Base-by-base conservation (phyloP, 2,329 filamentous ascomycete genomes). In the Aspergillus calidoustus region DNA sequence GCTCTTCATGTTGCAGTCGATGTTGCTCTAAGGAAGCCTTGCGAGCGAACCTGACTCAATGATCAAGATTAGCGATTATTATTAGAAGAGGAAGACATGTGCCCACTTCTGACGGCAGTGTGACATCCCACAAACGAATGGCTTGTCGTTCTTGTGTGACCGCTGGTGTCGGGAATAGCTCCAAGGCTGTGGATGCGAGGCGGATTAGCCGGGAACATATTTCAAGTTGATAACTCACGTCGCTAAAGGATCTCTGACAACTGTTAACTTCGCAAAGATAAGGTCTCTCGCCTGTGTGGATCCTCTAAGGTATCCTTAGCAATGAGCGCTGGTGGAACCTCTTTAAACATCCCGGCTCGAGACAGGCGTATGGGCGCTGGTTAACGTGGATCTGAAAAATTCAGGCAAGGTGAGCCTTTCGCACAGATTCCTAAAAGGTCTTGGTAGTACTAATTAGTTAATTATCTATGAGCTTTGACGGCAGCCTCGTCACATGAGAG, bases 301-400 rank as follows among this genome's bases (percentile, higher is more conserved):
- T 38, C 28, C 50, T 52, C n/a, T 52, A 17, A 38, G 41, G 31
- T 30, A 52, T 52, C 17, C 22, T 52, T 3, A 52, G 31, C n/a
- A 30, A 52, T 15, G 50, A 52, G 3, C 50, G 50, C 50, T 52
- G 50, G 13, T 52, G 50, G 28, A 52, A 52, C 30, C 50, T n/a
- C 28, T 38, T 52, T 7, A 30, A 19, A 9, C 50, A 52, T 19
- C 50, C 50, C 13, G 31, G 28, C 11, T 34, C 28, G 4, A 30
- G 3, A 30, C 50, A 52, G 1, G n/a, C 50, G 7, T 34, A 52
- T 17, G 50, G 50, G 7, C 50, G n/a, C 30, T 52, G n/a, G 15
- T 52, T 30, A 11, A 38, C 28, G 30, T 52, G 50, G 50, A 52
- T 52, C 50, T 52, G 50, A 8, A 31, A 52, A 15, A 41, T 31